A percentile compares a stretch with the other conserved stretches of the same genome.
These are phyloP conservation scores for Hebeloma cylindrosporum DNA, from an alignment of 768 basidiomycete species.

Conservation along the genomic window DNA sequence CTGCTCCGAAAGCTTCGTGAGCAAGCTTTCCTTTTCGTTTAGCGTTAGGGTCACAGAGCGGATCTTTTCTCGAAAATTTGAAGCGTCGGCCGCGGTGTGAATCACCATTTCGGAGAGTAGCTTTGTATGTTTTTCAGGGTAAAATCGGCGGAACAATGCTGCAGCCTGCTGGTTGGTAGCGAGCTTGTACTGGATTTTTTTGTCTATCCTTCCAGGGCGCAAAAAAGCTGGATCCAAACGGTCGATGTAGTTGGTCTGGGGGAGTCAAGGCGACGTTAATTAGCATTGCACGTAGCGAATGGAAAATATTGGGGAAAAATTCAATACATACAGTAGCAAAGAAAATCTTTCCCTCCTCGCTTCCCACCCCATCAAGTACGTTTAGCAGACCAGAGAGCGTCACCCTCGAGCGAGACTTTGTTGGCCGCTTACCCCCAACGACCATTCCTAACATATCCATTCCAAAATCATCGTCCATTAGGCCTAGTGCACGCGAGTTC, in stretches of 20 bases:
- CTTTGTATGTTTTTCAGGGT: conserved; percentile 33
- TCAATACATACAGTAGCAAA: conserved; percentile 59
- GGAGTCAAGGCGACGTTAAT: not conserved
- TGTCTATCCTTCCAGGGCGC: conserved; percentile 58
- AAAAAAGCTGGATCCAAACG: conserved; percentile 55
- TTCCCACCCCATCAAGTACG: conserved; percentile 59
- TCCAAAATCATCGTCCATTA: too few relatives aligned
- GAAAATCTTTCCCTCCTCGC: conserved; percentile 61
- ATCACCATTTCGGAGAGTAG: conserved; percentile 19
- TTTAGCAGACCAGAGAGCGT: conserved; percentile 59
- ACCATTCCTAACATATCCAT: conserved; percentile 13
- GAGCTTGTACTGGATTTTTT: conserved; percentile 50
- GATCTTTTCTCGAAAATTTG: not conserved
- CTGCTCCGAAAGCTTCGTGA: conserved; percentile 34
- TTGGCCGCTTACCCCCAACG: not conserved
- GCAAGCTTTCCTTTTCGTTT: conserved; percentile 18
- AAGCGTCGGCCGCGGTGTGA: not conserved
- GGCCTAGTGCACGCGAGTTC: too few relatives aligned
- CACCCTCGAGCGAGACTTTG: conserved; percentile 32
- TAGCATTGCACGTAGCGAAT: too few relatives aligned
- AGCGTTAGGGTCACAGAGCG: not conserved
- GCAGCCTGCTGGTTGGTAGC: conserved; percentile 46
- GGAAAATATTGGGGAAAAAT: too few relatives aligned
- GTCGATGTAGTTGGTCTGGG: conserved; percentile 53
- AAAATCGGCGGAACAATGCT: conserved; percentile 52